phyloP scores from a whole-genome alignment of 2,329 filamentous ascomycete species.

The Pseudogymnoascus sp. region DNA sequence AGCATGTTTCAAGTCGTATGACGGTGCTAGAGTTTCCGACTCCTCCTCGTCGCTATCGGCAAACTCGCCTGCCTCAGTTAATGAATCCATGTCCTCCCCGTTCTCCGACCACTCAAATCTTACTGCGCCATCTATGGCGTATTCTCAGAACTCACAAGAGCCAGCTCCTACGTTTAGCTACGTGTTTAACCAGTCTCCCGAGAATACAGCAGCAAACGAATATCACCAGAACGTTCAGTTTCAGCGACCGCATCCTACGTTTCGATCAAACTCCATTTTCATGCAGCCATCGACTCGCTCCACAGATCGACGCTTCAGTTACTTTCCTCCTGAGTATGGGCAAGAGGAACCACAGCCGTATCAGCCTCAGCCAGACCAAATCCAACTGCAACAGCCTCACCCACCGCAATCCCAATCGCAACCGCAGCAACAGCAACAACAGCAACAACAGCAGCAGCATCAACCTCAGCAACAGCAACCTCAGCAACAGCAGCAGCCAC shows the following conservation, averaged over 20 bases:
- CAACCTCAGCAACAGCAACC: background rate
- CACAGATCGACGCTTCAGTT: slow-evolving; percentile 51
- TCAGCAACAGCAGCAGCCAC: slow-evolving; percentile 21
- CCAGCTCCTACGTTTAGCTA: slow-evolving; percentile 48
- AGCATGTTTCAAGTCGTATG: slow-evolving; percentile 83
- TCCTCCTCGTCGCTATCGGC: slow-evolving; percentile 42
- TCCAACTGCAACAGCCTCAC: background rate
- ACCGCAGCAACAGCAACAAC: background rate
- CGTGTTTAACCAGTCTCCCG: slow-evolving; percentile 48
- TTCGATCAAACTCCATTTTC: slow-evolving; percentile 61
- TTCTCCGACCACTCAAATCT: slow-evolving; percentile 34
- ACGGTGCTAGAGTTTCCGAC: slow-evolving; percentile 42
- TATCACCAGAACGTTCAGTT: slow-evolving; percentile 13
- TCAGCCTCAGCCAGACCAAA: background rate
- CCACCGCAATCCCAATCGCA: background rate
- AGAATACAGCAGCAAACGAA: slow-evolving; percentile 31
- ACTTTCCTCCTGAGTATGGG: slow-evolving; percentile 49
- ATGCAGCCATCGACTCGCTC: slow-evolving; percentile 46
- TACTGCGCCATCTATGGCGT: slow-evolving; percentile 28
- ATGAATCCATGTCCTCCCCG: slow-evolving; percentile 40
- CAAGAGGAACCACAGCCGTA: background rate
- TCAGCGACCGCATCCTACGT: slow-evolving; percentile 39
- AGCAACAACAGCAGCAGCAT: background rate
- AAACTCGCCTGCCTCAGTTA: slow-evolving; percentile 32
- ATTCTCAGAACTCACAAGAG: slow-evolving; percentile 31